Base-by-base conservation (phyloP, 352 stramenopile species). In the Globisporangium mamillatum region DNA sequence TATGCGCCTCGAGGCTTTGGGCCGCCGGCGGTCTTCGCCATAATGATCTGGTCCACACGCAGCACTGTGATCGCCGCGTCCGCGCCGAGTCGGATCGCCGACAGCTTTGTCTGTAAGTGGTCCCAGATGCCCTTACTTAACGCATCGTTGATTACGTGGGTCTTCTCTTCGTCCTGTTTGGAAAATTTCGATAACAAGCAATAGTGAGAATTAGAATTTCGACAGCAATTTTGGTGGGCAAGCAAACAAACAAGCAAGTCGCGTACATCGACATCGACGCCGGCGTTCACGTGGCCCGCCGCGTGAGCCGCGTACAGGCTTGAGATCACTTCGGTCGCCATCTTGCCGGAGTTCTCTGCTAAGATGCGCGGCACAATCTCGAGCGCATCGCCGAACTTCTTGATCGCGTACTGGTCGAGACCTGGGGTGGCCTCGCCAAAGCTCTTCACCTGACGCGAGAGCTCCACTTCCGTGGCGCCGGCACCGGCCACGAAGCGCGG, bases 11-110 rank as follows among this genome's bases (percentile, higher is more conserved):
- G 87, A 58, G 93, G 91, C 88, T 99, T 99, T 25, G 96, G 96
- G 46, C 96, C 96, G 36, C 96, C 96, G 44, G 96, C 96, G 53
- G 93, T 79, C 82, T 99, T 99, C 69, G 90, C 84, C 98, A 99
- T 99, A 88, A 99, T 99, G 81, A 99, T 99, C 85, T 99, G 97
- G 89, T 99, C 98, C 36, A 99, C 97, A 79, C 97, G 97, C 34
- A 99, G 86, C 66, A 99, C 96, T 54, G 98, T 99, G 68, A 99
- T 95, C 32, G 96, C 97, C 41, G 97, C 97, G 81, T 99, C 98
- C 41, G 98, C 92, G 58, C 97, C 97, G 25, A 99, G 88, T 69
- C 97, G 92, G 72, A 99, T 92, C 64, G 98, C 98, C 67, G 91
- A 98, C 73, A 91, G 82, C 88, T 99, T 99, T 25, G 97, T 98